A percentile compares a stretch with the other conserved stretches of the same genome.
These are phyloP conservation scores for Sphagnurus paluster DNA, from an alignment of 1,284 basidiomycete genomes.

Conservation along the genomic window DNA sequence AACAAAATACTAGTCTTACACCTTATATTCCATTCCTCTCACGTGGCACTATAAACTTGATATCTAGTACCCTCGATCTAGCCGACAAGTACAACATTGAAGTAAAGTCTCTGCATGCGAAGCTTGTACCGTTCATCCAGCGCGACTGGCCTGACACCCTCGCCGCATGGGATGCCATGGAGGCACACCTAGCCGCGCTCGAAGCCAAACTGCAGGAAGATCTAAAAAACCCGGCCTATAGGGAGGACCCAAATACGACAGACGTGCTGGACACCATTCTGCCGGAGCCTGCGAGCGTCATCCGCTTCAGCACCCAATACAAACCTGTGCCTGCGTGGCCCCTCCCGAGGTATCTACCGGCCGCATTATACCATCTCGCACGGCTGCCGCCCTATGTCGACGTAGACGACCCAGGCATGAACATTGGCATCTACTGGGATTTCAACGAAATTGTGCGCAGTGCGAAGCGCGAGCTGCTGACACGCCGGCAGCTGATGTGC, in stretches of 20 bases:
- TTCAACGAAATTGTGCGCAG: slow-evolving; percentile 6
- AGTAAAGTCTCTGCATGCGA: slow-evolving; percentile 1
- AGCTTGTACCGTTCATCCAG: slow-evolving; percentile 10
- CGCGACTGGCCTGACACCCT: slow-evolving; percentile 15
- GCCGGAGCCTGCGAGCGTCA: slow-evolving; percentile 8
- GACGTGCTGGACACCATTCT: slow-evolving; percentile 9
- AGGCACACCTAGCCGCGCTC: slow-evolving; percentile 3
- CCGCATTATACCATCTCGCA: slow-evolving; percentile 17
- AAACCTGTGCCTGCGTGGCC: not conserved
- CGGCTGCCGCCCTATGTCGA: slow-evolving; percentile 11
- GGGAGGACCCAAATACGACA: too few relatives aligned
- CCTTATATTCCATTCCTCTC: slow-evolving; percentile 8
- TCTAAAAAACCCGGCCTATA: not conserved
- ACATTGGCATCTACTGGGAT: slow-evolving; percentile 4
- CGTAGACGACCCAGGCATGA: not conserved
- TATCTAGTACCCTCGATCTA: slow-evolving; percentile 8
- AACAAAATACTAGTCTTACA: slow-evolving; percentile 8
- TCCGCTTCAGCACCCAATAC: slow-evolving; percentile 9
- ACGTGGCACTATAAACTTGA: slow-evolving; percentile 8
- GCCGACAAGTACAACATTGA: slow-evolving; percentile 12
- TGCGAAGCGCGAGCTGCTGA: slow-evolving; percentile 9
- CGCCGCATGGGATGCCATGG: slow-evolving; percentile 10
- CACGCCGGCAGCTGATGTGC: slow-evolving; percentile 7
- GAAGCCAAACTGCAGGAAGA: slow-evolving; percentile 6
- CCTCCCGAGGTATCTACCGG: slow-evolving; percentile 10